Base-by-base conservation (phyloP, 148 eudicot species). In the Tetragonia tetragonoides region DNA sequence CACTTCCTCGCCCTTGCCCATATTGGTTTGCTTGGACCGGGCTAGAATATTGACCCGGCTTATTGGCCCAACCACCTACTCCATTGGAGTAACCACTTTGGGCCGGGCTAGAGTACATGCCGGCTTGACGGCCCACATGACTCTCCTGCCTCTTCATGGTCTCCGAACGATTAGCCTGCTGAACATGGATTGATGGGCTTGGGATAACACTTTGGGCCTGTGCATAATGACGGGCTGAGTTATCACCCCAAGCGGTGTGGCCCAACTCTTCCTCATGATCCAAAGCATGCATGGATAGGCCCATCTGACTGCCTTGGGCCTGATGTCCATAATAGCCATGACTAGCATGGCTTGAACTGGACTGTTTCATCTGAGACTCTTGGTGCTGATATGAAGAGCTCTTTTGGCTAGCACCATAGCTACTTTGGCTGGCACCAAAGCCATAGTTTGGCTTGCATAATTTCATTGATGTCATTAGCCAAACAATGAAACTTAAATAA, bases 401-500 rank as follows among this genome's bases (percentile, higher is more conserved):
- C 9, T 44, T 5, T 8, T 49, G 53, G 14, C 12, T 10, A 49
- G 10, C 10, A 49, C 14, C 62, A 47, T 38, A 78, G 56, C 49
- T 72, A 49, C 37, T 76, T 39, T 76, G 79, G 59, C 51, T 72
- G 37, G 80, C 67, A 66, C 77, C 80, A 77, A 12, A 72, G 62
- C 77, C 47, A 67, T 41, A 73, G 44, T 53, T 66, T 40, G 62
- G 81, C 78, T 82, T 78, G 74, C 0, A 38, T 61, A 74, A 41
- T 82, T 78, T 71, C 80, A 81, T 82, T 18, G 78, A 57, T 47
- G 84, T n/a, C 47, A 73, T 74, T 42, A 10, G 10, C 12, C 37
- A 37, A 71, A 8, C 11, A 46, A 7, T 38, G 24, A 40, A 3
- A 5, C 39, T 34, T 40, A 7, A 41, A 75, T 18, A n/a, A n/a